Base-by-base conservation (phyloP, 208 protist species). In the Leishmania aethiopica region DNA sequence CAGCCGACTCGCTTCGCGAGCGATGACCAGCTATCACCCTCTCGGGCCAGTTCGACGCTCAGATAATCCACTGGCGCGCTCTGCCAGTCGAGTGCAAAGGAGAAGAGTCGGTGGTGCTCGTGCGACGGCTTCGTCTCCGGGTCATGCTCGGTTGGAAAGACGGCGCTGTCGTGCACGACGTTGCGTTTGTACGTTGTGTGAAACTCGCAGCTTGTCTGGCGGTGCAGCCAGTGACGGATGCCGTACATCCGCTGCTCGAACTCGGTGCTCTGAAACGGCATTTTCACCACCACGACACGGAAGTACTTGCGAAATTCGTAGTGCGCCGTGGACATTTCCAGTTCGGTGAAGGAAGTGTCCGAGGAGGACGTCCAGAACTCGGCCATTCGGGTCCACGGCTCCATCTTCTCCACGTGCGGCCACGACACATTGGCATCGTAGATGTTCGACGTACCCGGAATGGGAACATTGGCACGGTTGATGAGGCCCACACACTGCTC, bases 221-320 rank as follows among this genome's bases (percentile, higher is more conserved):
- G 92, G 75, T 97, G 95, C 64, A 98, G 84, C 94, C 95, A 98
- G 83, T 97, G 93, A 17, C 95, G 90, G 53, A 97, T 95, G 77
- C 90, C 89, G 79, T 98, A 96, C 78, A 98, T 91, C 40, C 95
- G 92, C 85, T 97, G 92, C 84, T 98, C 95, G 84, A 98, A 96
- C 85, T 96, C 92, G 19, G 92, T 96, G 77, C 93, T 96, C 73
- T 96, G 92, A 78, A 98, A 98, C 7, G 95, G 95, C 80, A 98
- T 78, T 77, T 96, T 96, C 28, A 96, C 88, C 19, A 97, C 89
- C 55, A 98, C 90, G 11, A 95, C 89, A 59, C 93, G 93, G 81
- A 97, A 98, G 80, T 92, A 95, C 86, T 96, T 96, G 77, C 95
- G 86, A 80, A 96, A 98, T 80, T 98, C 93, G 86, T 96, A 96